A percentile compares a stretch with the other conserved stretches of the same genome.
Conservation (phyloP, 148 eudicot species). For the Dysphania ambrosioides region DNA sequence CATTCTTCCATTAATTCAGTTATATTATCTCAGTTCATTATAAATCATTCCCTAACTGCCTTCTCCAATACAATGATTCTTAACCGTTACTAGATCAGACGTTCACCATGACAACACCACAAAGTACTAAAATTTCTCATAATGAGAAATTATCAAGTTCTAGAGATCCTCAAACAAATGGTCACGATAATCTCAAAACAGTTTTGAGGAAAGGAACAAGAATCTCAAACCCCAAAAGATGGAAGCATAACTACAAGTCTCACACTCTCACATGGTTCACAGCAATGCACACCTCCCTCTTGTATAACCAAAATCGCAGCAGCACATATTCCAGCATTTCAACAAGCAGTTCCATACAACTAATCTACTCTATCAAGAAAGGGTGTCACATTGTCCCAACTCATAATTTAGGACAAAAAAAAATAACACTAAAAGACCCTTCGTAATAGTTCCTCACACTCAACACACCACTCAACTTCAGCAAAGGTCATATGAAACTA, state of each 20-base stretch:
- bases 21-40: no score
- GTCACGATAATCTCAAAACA: background rate
- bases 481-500: constrained; percentile 14
- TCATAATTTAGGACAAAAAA: background rate
- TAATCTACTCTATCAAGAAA: background rate
- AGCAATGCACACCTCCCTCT: background rate
- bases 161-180: background rate
- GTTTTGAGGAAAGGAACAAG: background rate
- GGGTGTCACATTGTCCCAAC: no score
- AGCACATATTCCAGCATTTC: background rate
- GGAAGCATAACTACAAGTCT: background rate
- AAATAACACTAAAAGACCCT: background rate
- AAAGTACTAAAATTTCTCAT: background rate
- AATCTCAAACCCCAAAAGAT: background rate
- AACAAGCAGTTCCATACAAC: background rate
- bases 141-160: background rate
- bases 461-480: background rate
- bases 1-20: no score
- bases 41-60: no score
- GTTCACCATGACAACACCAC: no score
- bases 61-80: no score
- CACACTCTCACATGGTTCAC: background rate
- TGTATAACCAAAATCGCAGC: background rate
- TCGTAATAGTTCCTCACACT: background rate
- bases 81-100: background rate